Evolutionary conservation across 192 early-diverging fungal genomes (phyloP).

Genomic region (Chytriomyces sp.): DNA sequence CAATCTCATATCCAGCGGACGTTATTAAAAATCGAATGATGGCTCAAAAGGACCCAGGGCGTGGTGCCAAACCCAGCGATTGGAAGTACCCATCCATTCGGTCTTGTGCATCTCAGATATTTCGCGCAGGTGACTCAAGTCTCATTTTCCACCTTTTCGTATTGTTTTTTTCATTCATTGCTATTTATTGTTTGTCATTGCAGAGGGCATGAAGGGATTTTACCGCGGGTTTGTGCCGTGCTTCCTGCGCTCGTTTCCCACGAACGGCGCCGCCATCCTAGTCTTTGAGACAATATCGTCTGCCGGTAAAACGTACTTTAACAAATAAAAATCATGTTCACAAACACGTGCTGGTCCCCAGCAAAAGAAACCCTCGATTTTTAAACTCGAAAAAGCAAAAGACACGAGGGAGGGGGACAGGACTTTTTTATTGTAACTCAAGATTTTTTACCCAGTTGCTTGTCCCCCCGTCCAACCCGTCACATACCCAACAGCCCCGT

Average conservation of each 20-base stretch:
- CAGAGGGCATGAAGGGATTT: slow-evolving; percentile 82
- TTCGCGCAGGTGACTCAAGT: neutral
- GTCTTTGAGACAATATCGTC: slow-evolving; percentile 73
- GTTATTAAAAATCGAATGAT: slow-evolving; percentile 93
- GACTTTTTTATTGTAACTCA: no score
- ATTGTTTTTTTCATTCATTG: neutral
- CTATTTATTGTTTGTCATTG: slow-evolving; percentile 28
- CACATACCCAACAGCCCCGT: no score
- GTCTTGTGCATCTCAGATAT: slow-evolving; percentile 62
- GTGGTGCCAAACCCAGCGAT: neutral
- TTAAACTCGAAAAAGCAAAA: no score
- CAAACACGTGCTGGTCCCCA: no score
- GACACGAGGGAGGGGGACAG: no score
- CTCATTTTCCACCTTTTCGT: neutral
- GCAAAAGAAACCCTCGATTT: no score
- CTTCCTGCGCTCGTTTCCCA: slow-evolving; percentile 91
- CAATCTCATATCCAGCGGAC: slow-evolving; percentile 79
- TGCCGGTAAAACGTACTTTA: slow-evolving; percentile 26
- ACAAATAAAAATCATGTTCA: neutral
- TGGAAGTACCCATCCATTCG: slow-evolving; percentile 62
- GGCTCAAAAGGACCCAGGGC: slow-evolving; percentile 72
- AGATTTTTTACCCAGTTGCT: no score
- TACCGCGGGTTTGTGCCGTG: slow-evolving; percentile 90
- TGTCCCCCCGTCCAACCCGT: no score
- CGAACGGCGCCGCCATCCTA: slow-evolving; percentile 92